Base-by-base conservation (phyloP, 2,329 filamentous ascomycete genomes). In the Aspergillus spinulosporus region DNA sequence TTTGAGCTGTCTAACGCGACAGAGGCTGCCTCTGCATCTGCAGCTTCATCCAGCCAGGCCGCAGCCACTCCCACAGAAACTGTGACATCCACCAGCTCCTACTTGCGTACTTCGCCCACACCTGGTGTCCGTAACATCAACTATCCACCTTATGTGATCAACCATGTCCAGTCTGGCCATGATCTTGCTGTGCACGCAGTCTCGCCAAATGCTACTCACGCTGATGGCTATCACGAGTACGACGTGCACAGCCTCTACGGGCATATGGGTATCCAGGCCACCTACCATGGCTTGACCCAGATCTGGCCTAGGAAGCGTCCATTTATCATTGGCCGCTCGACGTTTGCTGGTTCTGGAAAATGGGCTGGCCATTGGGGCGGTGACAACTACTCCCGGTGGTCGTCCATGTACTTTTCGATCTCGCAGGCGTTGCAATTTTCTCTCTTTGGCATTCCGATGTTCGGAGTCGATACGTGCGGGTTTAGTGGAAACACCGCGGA, bases 361-460 rank as follows among this genome's bases (percentile, higher is more conserved):
- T 88, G 83, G 76, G 87, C 89, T 1, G 90, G 89, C 1, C 90
- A 94, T 72, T 95, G 90, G 90, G 89, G 89, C 31, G 89, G 88
- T 34, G 86, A 93, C 70, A 92, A 92, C 67, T 75, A 78, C 14
- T 87, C 86, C 2, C 80, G 83, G 11, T 93, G 88, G 84, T 80
- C 82, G 0, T 88, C 86, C 69, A 88, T 92, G 83, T 88, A 83
- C 72, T 86, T 88, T 71, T 86, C 86, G 8, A 94, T 94, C 64
- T 84, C 88, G 0, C 88, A 92, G 71, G 89, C 88, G 1, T 78
- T 95, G 0, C 86, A 84, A 2, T 92, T 92, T 72, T 84, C 83
- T 1, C 79, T 91, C 3, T 90, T 88, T 60, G 88, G 88, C 31
- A 85, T 92, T 37, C 88, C 88, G 8, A 90, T 92, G 87, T 90